A percentile compares a stretch with the other conserved stretches of the same genome.
phyloP scores from a whole-genome alignment of 177 flowering plant genomes.

The Telopea speciosissima region DNA sequence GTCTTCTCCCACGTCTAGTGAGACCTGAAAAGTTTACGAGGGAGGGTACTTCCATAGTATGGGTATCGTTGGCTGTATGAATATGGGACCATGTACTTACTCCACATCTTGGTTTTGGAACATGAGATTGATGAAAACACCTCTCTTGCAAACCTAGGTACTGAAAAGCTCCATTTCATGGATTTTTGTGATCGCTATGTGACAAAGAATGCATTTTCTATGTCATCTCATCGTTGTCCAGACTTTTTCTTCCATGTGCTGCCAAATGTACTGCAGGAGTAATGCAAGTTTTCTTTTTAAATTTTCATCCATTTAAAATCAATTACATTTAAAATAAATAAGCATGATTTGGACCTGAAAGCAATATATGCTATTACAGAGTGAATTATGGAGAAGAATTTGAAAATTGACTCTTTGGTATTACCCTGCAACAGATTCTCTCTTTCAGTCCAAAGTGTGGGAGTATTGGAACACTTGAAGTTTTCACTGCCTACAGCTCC shows the following conservation, averaged over 20 bases:
- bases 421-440: slow-evolving; percentile 6
- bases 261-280: not conserved
- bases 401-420: not conserved
- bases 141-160: not conserved
- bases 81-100: too few species aligned
- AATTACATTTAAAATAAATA: too few species aligned
- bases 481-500: too few species aligned
- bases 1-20: not conserved
- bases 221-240: not conserved
- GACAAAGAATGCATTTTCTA: not conserved
- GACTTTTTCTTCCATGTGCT: not conserved
- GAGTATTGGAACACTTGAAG: not conserved
- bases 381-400: not conserved
- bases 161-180: not conserved
- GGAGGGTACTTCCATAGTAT: too few species aligned
- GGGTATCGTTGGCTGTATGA: too few species aligned
- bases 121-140: too few species aligned
- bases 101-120: not conserved
- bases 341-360: too few species aligned
- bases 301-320: too few species aligned
- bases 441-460: not conserved
- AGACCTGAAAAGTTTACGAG: too few species aligned
- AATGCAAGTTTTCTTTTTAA: not conserved
- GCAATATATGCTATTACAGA: not conserved
- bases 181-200: not conserved